phyloP scores from a whole-genome alignment of 116 monocot genomes.

The Zostera marina region DNA sequence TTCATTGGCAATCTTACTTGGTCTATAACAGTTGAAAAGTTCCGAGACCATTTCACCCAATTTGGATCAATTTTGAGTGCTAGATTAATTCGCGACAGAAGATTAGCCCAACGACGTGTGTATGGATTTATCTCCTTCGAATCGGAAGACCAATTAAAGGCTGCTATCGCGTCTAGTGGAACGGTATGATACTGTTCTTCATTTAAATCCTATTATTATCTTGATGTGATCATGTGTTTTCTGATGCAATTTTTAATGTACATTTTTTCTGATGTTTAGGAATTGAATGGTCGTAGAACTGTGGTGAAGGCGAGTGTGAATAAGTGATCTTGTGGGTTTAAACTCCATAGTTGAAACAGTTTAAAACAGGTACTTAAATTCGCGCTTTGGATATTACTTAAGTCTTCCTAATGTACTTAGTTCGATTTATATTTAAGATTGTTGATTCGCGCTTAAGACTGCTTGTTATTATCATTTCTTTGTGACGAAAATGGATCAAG shows the following conservation, averaged over 20 bases:
- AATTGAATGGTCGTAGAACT: not conserved
- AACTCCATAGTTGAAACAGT: too few species aligned
- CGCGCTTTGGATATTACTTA: too few species aligned
- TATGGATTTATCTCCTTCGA: constrained; percentile 81
- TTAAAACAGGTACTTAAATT: too few species aligned
- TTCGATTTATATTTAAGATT: too few species aligned
- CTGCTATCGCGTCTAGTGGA: constrained; percentile 34
- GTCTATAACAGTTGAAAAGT: constrained; percentile 47
- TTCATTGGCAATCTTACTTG: constrained; percentile 76
- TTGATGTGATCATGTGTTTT: too few species aligned
- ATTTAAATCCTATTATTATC: not conserved
- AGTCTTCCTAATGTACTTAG: too few species aligned
- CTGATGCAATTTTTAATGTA: not conserved
- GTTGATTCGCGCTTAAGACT: too few species aligned
- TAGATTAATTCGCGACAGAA: constrained; percentile 53
- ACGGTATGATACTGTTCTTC: constrained; percentile 34
- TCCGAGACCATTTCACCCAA: constrained; percentile 57
- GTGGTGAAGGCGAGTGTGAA: constrained; percentile 1
- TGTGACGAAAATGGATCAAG: too few species aligned
- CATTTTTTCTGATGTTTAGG: not conserved
- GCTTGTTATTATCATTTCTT: too few species aligned
- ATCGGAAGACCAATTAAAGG: constrained; percentile 34
- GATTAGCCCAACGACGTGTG: constrained; percentile 48
- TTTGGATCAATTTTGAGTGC: constrained; percentile 66
- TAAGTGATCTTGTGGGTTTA: not conserved